Base-by-base conservation (phyloP, 2,329 filamentous ascomycete genomes). In the Pseudogymnoascus sp. region DNA sequence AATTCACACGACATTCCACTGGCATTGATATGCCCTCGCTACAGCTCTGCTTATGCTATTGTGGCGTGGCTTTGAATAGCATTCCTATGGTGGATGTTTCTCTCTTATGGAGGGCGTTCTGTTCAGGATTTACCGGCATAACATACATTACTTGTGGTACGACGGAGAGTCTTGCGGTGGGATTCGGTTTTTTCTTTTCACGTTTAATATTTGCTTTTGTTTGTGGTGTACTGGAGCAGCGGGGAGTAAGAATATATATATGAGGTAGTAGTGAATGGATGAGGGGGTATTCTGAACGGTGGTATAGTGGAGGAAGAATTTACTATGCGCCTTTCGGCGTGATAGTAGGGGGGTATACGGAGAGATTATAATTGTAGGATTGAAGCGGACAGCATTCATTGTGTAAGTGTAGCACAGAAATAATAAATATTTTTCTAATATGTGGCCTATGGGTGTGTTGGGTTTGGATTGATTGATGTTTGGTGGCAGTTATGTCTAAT, bases 341-440 rank as follows among this genome's bases (percentile, higher is more conserved):
- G 10, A 31, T 56, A 56, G 19, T 56, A 33, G n/a, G 26, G 26
- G 47, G n/a, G 14, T 53, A 14, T 19, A 53, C 8, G 14, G 26
- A 13, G 26, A n/a, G 47, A 56, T 56, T 56, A 56, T 56, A 56
- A 56, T 56, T 56, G 47, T 33, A 31, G 47, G 47, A 33, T 56
- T 7, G 47, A 56, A 33, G 29, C 24, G 29, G 10, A 13, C 10
- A 56, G 16, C 47, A 56, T 56, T 56, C 47, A 56, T 56, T 56
- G 47, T 56, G 29, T 56, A 56, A 56, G 47, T 16, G 29, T 31
- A 56, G n/a, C 26, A 56, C n/a, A 33, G 24, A 53, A 53, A 56
- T 33, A 31, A 33, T 29, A 21, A 56, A 56, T 56, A 56, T 33
- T 56, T 31, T 56, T 33, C 47, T 26, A 31, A 19, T 19, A 33